Evolutionary conservation across 257 asterid genomes (phyloP), one percentile per base, ranked within the genome.

Genomic region (Coffea canephora): DNA sequence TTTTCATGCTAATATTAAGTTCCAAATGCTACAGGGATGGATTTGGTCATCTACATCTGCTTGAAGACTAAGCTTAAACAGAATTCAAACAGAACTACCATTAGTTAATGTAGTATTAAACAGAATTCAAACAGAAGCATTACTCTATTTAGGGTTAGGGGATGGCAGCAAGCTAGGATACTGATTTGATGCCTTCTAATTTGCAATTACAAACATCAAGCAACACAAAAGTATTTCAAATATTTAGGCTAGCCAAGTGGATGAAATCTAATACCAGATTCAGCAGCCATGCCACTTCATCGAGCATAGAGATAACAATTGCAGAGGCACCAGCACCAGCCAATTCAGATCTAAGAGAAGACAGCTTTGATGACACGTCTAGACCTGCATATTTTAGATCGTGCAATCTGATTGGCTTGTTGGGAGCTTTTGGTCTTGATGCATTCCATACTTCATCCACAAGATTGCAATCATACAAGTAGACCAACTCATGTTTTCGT

Each of bases 221-320:
- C 23, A 25, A 73, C 3, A 73, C 69, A 80, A 73, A 41, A 10
- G 16, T 39, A 8, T 54, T 25, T 25, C 25, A 73, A 27, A 41
- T 59, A 71, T 15, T 16, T 55, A 54, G 41, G 50, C 54, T 6
- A 48, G 31, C 21, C 4, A 27, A 76, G 80, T 3, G 27, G 67
- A 16, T 45, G 23, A 39, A 81, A 77, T 41, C 54, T 48, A 61
- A 77, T 91, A 95, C 99, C 99, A 95, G 89, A 92, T 96, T 96
- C 95, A 96, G 87, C 72, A 96, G 88, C 99, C 99, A 96, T 4
- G 99, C 97, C 72, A 96, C 86, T 89, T 96, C 99, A 88, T 96
- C 99, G 84, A 96, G 93, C 97, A 94, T 87, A 15, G 98, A 87
- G 90, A 94, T 88, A 85, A 96, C 89, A 79, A 94, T 88, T 46